These are phyloP conservation scores for Pseudocercospora vitis DNA, from an alignment of 2,329 filamentous ascomycete species.

Conservation along the genomic window DNA sequence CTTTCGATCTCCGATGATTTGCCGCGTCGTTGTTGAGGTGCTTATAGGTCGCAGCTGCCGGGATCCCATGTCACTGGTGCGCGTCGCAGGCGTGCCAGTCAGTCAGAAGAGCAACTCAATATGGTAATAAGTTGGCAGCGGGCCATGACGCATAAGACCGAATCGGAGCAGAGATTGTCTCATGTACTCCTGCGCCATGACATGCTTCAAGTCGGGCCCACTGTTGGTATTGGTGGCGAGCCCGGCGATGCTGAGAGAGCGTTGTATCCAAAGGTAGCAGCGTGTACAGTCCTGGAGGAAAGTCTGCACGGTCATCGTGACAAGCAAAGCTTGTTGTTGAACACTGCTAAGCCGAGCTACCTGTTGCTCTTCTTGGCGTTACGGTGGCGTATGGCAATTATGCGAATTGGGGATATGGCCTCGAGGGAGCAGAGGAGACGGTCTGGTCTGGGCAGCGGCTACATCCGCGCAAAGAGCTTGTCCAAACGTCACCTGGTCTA, in stretches of 20 bases:
- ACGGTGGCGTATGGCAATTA: not conserved
- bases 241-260: not conserved
- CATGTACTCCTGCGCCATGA: not conserved
- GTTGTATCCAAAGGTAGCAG: not conserved
- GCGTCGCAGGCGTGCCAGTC: not conserved
- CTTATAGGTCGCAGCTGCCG: not conserved
- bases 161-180: not conserved
- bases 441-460: not conserved
- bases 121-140: not conserved
- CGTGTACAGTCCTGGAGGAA: too few species aligned
- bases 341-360: not conserved
- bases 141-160: not conserved
- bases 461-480: not conserved
- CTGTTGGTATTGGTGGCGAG: not conserved
- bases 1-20: not conserved
- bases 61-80: not conserved
- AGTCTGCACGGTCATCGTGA: too few species aligned
- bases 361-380: not conserved
- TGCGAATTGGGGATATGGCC: not conserved
- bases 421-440: not conserved
- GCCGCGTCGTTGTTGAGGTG: not conserved
- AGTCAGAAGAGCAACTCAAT: not conserved
- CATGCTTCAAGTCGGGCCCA: not conserved
- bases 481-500: not conserved
- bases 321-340: too few species aligned